Evolutionary conservation across 177 flowering plant species (phyloP).

Genomic region (Vitis hybrid): DNA sequence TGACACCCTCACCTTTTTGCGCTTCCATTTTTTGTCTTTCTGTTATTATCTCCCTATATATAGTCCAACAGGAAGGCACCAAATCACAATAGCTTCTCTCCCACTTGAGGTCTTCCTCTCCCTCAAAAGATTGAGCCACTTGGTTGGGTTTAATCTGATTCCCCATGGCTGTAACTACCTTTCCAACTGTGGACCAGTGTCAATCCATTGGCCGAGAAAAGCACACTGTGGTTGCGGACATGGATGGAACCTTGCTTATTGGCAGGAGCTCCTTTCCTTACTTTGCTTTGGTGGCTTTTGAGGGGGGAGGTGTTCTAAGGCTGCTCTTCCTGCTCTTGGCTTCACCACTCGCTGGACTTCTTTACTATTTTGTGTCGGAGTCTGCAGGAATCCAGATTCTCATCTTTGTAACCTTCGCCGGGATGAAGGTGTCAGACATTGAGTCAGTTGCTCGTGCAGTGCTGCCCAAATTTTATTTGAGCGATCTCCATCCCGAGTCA

Average conservation of each 20-base stretch:
- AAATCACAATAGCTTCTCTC: no score
- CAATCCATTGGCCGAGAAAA: slow-evolving; percentile 45
- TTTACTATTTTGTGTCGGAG: slow-evolving; percentile 48
- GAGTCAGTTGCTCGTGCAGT: slow-evolving; percentile 64
- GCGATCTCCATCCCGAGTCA: slow-evolving; percentile 52
- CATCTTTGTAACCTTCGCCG: slow-evolving; percentile 43
- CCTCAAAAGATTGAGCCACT: no score
- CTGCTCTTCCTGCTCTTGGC: slow-evolving; percentile 44
- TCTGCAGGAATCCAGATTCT: slow-evolving; percentile 50
- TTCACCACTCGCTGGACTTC: slow-evolving; percentile 41
- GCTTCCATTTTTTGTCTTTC: no score
- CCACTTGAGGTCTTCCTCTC: no score
- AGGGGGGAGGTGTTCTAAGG: slow-evolving; percentile 49
- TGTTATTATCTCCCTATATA: no score
- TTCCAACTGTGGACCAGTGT: slow-evolving; percentile 45
- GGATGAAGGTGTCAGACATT: slow-evolving; percentile 46
- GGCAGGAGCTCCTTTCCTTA: slow-evolving; percentile 64
- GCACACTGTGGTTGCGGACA: slow-evolving; percentile 53
- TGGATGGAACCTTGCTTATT: slow-evolving; percentile 57
- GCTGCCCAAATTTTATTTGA: slow-evolving; percentile 56
- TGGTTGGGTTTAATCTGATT: no score
- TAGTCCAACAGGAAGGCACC: no score
- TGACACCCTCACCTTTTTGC: no score
- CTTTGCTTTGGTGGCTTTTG: slow-evolving; percentile 58
- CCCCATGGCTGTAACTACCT: slow-evolving; percentile 5